Evolutionary conservation across 2,329 filamentous ascomycete species (phyloP), one percentile per base, ranked within the genome.

Genomic region (Hymenoscyphus scutula): DNA sequence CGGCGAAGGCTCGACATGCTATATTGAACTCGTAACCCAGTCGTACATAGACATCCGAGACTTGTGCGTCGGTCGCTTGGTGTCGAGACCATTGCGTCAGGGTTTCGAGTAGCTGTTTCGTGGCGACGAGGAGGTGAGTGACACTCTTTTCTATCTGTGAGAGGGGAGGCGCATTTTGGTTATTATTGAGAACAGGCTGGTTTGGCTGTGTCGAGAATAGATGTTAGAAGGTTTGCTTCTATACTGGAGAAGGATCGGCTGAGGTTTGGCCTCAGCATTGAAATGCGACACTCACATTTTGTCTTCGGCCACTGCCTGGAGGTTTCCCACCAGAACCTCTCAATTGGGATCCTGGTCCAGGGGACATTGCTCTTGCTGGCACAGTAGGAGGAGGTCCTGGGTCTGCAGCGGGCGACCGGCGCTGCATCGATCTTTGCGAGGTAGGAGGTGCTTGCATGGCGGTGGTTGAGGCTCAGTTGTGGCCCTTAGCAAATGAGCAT

Each of bases 81-180:
- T 91, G 89, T 62, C 94, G 91, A 64, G 95, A 99, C 95, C 95
- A 99, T 82, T 96, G 90, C 55, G 95, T 99, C 65, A 99, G 82
- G 5, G 94, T 99, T 80, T 99, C 95, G 65, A 99, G 88, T 2
- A 99, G 87, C 77, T 98, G 93, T 76, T 99, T 99, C 37, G 95
- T 99, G 38, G 95, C 95, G 68, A 99, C 94, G 38, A 99, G 87
- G 53, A 99, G 89, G 75, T 99, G 95, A 11, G 94, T 97, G 67
- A 99, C 95, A 75, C 93, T 97, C 81, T 97, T 98, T 80, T 99
- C 95, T 77, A 99, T 99, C 77, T 97, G 94, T 59, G 94, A 97
- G 69, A 99, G 62, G 34, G 73, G 73, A 60, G 69, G 70, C 51
- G 67, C 67, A 62, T 66, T 68, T 32, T 70, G 66, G 45, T 57